A percentile compares a stretch with the other conserved stretches of the same genome.
Evolutionary conservation across 1,139 yeast genomes (phyloP).

Genomic region (Scheffersomyces illinoinensis): DNA sequence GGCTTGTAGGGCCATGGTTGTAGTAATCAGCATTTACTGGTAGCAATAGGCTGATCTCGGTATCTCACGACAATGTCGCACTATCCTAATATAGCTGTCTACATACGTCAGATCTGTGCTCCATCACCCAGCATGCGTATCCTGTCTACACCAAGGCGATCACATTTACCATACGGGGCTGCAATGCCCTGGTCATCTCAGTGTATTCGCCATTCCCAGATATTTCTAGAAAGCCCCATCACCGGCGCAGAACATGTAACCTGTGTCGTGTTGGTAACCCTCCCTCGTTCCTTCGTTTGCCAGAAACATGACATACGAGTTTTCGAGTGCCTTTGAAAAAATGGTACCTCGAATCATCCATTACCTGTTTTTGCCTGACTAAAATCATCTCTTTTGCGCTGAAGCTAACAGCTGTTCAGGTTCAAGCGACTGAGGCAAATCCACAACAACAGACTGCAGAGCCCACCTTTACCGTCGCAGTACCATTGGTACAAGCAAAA

Average conservation of each 20-base stretch:
- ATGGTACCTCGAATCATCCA: neutral
- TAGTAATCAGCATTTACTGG: neutral
- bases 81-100: neutral
- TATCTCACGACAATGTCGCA: neutral
- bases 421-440: neutral
- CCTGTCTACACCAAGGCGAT: neutral
- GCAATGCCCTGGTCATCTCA: neutral
- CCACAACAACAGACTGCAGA: neutral
- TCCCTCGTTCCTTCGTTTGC: neutral
- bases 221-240: neutral
- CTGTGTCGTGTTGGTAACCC: neutral
- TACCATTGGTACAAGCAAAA: neutral
- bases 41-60: neutral
- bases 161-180: neutral
- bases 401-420: neutral
- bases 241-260: neutral
- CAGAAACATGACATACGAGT: neutral
- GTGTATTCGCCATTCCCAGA: neutral
- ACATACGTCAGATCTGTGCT: neutral
- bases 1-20: neutral
- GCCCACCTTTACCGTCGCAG: neutral
- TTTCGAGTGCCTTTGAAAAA: neutral
- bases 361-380: neutral
- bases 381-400: neutral
- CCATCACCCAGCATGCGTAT: neutral